Percentiles rank a stretch among this genome's conserved stretches.
phyloP scores from a whole-genome alignment of 768 basidiomycete genomes.

The Inosperma sp. region DNA sequence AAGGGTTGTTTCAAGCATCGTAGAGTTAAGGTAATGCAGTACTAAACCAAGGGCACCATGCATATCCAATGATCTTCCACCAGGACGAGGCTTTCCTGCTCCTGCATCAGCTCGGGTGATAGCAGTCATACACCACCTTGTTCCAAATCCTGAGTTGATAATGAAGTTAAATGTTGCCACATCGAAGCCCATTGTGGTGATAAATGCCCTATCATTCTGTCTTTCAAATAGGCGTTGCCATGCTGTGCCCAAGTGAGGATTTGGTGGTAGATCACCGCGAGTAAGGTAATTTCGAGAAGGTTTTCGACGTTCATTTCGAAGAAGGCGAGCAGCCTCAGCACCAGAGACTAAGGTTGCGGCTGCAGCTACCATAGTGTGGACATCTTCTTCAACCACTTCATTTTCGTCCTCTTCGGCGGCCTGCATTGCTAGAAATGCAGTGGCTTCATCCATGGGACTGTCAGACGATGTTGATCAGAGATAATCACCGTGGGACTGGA shows the following conservation, averaged over 20 bases:
- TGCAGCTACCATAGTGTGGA: neutral
- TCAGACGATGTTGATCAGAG: neutral
- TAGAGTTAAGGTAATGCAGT: slow-evolving; percentile 38
- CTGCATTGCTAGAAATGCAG: slow-evolving; percentile 1
- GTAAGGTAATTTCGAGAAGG: slow-evolving; percentile 24
- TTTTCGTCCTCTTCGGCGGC: neutral
- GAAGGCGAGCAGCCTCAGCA: slow-evolving; percentile 1
- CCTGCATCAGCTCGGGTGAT: slow-evolving; percentile 24
- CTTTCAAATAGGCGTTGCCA: slow-evolving; percentile 31
- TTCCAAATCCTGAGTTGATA: slow-evolving; percentile 30
- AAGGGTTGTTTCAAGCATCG: slow-evolving; percentile 35
- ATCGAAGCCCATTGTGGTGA: slow-evolving; percentile 44
- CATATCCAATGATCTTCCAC: slow-evolving; percentile 31
- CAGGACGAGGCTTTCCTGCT: slow-evolving; percentile 23
- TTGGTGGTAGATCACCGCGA: slow-evolving; percentile 29
- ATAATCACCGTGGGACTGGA: neutral
- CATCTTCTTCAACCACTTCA: slow-evolving; percentile 2
- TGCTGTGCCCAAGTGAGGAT: slow-evolving; percentile 30
- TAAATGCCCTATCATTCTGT: slow-evolving; percentile 35
- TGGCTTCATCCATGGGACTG: neutral
- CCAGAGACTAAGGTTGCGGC: slow-evolving; percentile 5
- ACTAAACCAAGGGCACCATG: slow-evolving; percentile 38
- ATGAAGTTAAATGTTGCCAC: slow-evolving; percentile 33
- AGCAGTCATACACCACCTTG: slow-evolving; percentile 14
- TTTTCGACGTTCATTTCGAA: slow-evolving; percentile 6